Conservation (phyloP, 2,329 filamentous ascomycete species). For the Boeremia lycopersici region DNA sequence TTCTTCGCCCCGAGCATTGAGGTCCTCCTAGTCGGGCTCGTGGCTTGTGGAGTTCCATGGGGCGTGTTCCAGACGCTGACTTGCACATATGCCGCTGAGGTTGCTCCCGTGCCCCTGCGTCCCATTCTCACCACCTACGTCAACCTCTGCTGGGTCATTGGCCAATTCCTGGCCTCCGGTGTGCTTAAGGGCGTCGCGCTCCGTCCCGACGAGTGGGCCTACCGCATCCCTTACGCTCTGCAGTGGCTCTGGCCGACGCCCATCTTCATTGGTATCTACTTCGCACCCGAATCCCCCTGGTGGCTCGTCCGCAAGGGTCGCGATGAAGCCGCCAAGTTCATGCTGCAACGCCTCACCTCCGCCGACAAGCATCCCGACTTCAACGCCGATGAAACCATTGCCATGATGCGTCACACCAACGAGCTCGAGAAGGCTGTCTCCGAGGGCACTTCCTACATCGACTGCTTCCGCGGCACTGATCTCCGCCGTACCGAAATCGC, state of each 20-base stretch:
- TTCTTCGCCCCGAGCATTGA: conserved; percentile 52
- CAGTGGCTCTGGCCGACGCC: conserved; percentile 80
- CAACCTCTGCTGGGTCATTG: conserved; percentile 77
- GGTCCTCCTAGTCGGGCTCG: conserved; percentile 65
- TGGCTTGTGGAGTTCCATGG: conserved; percentile 56
- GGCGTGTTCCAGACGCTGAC: conserved; percentile 55
- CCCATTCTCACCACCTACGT: conserved; percentile 67
- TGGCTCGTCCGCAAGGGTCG: conserved; percentile 73
- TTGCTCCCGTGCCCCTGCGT: conserved; percentile 72
- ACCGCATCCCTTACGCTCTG: conserved; percentile 69
- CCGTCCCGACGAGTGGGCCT: conserved; percentile 70
- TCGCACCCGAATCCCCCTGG: conserved; percentile 75
- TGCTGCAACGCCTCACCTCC: conserved; percentile 69
- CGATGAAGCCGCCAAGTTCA: conserved; percentile 68
- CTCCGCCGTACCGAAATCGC: conserved; percentile 77
- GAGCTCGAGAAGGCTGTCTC: conserved; percentile 74
- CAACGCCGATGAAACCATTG: conserved; percentile 63
- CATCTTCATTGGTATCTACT: conserved; percentile 68
- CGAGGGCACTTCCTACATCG: conserved; percentile 73
- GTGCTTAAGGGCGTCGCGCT: conserved; percentile 71
- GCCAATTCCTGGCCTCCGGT: conserved; percentile 73
- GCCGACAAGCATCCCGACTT: conserved; percentile 50
- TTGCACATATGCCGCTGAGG: conserved; percentile 60
- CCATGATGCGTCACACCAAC: conserved; percentile 91
- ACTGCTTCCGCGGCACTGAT: conserved; percentile 85